Conservation (phyloP, 2,329 filamentous ascomycete species). For the Sclerotinia minor region DNA sequence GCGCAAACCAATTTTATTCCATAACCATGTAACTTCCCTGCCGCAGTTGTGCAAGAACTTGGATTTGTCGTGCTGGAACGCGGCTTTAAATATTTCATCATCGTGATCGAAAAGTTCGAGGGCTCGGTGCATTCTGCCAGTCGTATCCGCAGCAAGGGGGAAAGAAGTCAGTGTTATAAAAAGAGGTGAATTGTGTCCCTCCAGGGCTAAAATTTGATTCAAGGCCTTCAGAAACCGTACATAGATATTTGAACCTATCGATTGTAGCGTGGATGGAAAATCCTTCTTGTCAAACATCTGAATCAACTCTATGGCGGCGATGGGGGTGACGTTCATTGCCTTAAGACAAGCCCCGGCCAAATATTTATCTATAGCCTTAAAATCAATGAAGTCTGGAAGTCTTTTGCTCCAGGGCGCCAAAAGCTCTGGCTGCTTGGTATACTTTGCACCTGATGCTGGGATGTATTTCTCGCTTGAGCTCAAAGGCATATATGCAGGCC, state of each 20-base stretch:
- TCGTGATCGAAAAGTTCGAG: constrained; percentile 36
- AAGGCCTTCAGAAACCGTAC: neutral
- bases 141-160: constrained; percentile 32
- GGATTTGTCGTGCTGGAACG: constrained; percentile 32
- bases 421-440: constrained; percentile 29
- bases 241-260: constrained; percentile 16
- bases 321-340: neutral
- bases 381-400: constrained; percentile 30
- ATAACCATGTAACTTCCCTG: constrained; percentile 27
- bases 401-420: constrained; percentile 35
- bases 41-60: constrained; percentile 34
- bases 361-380: neutral
- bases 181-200: neutral
- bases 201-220: neutral
- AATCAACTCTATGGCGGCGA: constrained; percentile 21
- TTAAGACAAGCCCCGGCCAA: constrained; percentile 8
- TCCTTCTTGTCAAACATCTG: constrained; percentile 26
- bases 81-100: constrained; percentile 35
- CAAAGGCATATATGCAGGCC: constrained; percentile 24
- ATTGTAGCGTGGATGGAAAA: constrained; percentile 25
- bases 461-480: neutral
- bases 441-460: constrained; percentile 28
- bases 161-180: neutral
- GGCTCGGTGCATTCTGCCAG: constrained; percentile 26
- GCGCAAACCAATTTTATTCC: constrained; percentile 32